phyloP scores from a whole-genome alignment of 306 rosid species.

The Malus asiatica region DNA sequence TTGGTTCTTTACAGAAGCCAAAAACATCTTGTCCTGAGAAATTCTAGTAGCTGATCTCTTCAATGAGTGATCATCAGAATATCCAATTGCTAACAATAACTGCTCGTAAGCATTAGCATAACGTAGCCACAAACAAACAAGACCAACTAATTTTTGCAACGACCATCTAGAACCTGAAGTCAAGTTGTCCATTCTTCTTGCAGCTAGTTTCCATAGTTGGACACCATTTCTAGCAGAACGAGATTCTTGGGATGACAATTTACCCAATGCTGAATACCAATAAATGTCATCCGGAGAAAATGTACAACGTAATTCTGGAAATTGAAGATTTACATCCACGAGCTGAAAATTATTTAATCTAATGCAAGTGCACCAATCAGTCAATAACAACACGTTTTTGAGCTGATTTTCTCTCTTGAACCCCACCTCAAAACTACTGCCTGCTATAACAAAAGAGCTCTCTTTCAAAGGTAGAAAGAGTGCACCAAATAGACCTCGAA shows the following conservation, averaged over 20 bases:
- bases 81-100: conserved; percentile 50
- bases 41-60: conserved; percentile 44
- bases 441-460: conserved; percentile 33
- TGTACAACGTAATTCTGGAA: conserved; percentile 50
- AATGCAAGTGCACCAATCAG: conserved; percentile 34
- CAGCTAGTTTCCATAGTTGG: conserved; percentile 78
- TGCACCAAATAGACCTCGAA: conserved; percentile 41
- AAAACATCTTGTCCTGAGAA: conserved; percentile 31
- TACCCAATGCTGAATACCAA: conserved; percentile 35
- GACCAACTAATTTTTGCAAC: conserved; percentile 42
- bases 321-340: conserved; percentile 38
- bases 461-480: conserved; percentile 44
- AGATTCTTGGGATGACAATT: conserved; percentile 34
- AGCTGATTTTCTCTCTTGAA: conserved; percentile 28
- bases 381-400: conserved; percentile 30
- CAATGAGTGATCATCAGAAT: conserved; percentile 39
- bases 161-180: conserved; percentile 40
- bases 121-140: conserved; percentile 59
- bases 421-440: conserved; percentile 47
- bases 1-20: conserved; percentile 37
- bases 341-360: conserved; percentile 51
- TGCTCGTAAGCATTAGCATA: conserved; percentile 66
- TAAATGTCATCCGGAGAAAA: conserved; percentile 56
- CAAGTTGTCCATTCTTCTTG: conserved; percentile 47
- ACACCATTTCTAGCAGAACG: conserved; percentile 55